Evolutionary conservation across 2,329 filamentous ascomycete genomes (phyloP), one percentile per base, ranked within the genome.

Genomic region (Colletotrichum chlorophyti): DNA sequence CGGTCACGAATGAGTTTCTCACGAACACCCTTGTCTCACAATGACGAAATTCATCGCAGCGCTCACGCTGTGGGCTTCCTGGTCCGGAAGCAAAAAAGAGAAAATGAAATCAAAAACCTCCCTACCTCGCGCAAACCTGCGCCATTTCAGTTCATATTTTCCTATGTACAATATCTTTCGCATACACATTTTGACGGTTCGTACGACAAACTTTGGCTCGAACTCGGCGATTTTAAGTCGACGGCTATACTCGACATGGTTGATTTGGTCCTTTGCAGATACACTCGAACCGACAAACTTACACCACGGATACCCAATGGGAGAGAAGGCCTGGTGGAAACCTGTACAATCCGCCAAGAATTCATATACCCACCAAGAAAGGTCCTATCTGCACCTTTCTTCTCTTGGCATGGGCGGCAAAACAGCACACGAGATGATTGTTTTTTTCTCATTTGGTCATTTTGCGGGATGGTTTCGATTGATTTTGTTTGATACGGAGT

Each of bases 231-330:
- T 12, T 38, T 40, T 29, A 14, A 14, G 31, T 45, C 19, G 12
- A 24, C 11, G 11, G 31, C 26, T 6, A 10, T 17, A 10, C 11
- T 23, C 12, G 15, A n/a, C n/a, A n/a, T 31, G 7, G 7, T 31
- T 31, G 14, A 6, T 23, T 17, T 19, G n/a, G 4, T 21, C 6
- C n/a, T 51, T 48, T 31, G 24, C 24, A 48, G 11, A 46, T 52
- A 54, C 42, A 54, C 41, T 53, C 24, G 6, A 4, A n/a, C 29
- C 27, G 27, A 26, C 19, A 49, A 49, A 15, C 17, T 31, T 26
- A 43, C 49, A 54, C 37, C 14, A 31, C 42, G 48, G 48, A 58
- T 58, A 58, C 55, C 55, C 42, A 23, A 10, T 17, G 34, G 24
- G 12, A 31, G 26, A 23, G 8, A 23, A 31, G 55, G 29, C 42